These are phyloP conservation scores for Pisolithus thermaeus DNA, from an alignment of 1,284 basidiomycete species.

Conservation along the genomic window DNA sequence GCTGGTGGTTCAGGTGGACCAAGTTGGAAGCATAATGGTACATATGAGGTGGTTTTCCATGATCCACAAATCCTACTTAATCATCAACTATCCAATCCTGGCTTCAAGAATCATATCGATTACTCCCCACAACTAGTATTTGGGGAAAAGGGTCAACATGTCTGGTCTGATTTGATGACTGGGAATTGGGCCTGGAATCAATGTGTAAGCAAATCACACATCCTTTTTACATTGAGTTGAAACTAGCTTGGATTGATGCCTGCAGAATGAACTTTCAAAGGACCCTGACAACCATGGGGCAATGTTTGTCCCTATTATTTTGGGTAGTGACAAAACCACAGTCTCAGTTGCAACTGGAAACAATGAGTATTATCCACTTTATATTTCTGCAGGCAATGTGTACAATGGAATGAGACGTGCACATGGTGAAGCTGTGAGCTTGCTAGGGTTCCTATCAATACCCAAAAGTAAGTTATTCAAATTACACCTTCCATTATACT, in stretches of 20 bases:
- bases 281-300: slow-evolving; percentile 1
- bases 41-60: slow-evolving; percentile 1
- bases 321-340: background rate
- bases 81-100: slow-evolving; percentile 17
- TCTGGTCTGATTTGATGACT: slow-evolving; percentile 8
- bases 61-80: slow-evolving; percentile 1
- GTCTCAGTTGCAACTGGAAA: background rate
- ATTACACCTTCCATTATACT: background rate
- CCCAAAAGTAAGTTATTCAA: background rate
- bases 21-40: background rate
- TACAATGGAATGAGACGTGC: background rate
- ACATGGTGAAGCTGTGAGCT: background rate
- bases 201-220: slow-evolving; percentile 12
- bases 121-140: slow-evolving; percentile 11
- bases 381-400: background rate
- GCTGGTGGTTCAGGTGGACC: background rate
- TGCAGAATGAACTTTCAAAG: slow-evolving; percentile 12
- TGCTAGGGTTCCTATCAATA: background rate
- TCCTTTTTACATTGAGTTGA: background rate
- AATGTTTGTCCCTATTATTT: background rate
- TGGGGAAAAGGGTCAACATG: slow-evolving; percentile 2
- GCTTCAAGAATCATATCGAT: slow-evolving; percentile 20
- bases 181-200: slow-evolving; percentile 20
- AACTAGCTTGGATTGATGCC: background rate
- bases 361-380: background rate